Base-by-base conservation (phyloP, 768 basidiomycete species). In the Podaxis pistillaris region DNA sequence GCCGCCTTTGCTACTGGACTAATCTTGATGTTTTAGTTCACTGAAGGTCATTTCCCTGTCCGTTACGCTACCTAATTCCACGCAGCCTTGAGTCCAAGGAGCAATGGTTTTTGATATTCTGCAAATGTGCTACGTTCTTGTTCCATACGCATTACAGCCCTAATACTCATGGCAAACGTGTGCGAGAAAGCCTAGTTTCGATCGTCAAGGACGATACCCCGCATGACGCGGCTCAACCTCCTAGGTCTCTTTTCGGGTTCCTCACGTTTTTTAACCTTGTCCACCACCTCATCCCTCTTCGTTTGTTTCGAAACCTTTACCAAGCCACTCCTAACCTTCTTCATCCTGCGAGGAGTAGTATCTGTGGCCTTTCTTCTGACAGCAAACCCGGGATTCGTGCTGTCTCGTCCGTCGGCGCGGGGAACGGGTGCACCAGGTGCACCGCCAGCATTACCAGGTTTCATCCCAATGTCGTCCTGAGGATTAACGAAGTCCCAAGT, bases 121-220 rank as follows among this genome's bases (percentile, higher is more conserved):
- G 24, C 22, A 50, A 26, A 24, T 15, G 24, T 15, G 22, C 49
- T 22, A 50, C 44, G 9, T 46, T 19, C 9, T 8, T 19, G 15
- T 46, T 46, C 15, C 44, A 15, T 28, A 22, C 15, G 13, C 41
- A 13, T 7, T 2, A 70, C 78, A 41, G 19, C 15, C 9, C 24
- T 13, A 12, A 11, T 28, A 37, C 17, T 6, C 38, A 26, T 26
- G 13, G 12, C 3, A 51, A 24, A 36, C 24, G 15, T 44, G 28
- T 9, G 19, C 19, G 26, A 47, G 5, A 50, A 26, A 28, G 22
- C 19, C 56, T 50, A 51, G n/a, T 38, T n/a, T 12, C 7, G n/a
- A 24, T n/a, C 33, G 9, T n/a, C 58, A 19, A 17, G 30, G 17
- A 59, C 58, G 22, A 59, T 8, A 3, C 47, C 36, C 19, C 58